Conservation (phyloP, 164 flowering plant species). For the Berberis thunbergii region DNA sequence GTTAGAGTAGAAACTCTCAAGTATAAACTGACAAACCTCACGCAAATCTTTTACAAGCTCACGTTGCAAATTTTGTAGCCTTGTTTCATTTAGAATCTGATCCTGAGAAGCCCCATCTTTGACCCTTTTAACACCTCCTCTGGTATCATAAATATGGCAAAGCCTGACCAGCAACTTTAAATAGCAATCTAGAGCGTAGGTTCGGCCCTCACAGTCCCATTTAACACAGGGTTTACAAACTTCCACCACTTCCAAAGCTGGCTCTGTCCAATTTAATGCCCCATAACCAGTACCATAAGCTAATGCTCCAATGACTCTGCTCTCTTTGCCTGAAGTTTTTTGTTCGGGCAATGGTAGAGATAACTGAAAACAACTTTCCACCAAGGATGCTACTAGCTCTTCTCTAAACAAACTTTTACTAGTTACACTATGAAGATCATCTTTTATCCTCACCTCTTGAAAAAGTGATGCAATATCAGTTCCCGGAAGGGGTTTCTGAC, state of each 20-base stretch:
- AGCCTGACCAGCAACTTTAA: conserved; percentile 90
- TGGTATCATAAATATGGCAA: conserved; percentile 93
- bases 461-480: conserved; percentile 96
- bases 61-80: conserved; percentile 84
- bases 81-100: conserved; percentile 92
- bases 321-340: conserved; percentile 84
- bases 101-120: conserved; percentile 99
- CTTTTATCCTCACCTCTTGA: conserved; percentile 80
- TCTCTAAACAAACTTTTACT: conserved; percentile 94
- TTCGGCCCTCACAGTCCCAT: conserved; percentile 96
- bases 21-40: conserved; percentile 41
- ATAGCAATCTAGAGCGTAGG: conserved; percentile 96
- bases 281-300: conserved; percentile 99
- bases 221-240: conserved; percentile 96
- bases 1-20: not conserved
- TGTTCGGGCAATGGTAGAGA: conserved; percentile 96
- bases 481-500: conserved; percentile 94
- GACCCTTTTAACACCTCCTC: conserved; percentile 94
- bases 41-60: conserved; percentile 78
- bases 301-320: conserved; percentile 98
- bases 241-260: conserved; percentile 97
- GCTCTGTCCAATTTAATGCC: conserved; percentile 97
- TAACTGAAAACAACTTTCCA: conserved; percentile 97
- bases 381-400: conserved; percentile 90
- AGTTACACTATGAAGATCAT: conserved; percentile 69